Percentiles rank a stretch among this genome's conserved stretches.
Evolutionary conservation across 306 rosid species (phyloP).

Genomic region (Fragaria vesca): DNA sequence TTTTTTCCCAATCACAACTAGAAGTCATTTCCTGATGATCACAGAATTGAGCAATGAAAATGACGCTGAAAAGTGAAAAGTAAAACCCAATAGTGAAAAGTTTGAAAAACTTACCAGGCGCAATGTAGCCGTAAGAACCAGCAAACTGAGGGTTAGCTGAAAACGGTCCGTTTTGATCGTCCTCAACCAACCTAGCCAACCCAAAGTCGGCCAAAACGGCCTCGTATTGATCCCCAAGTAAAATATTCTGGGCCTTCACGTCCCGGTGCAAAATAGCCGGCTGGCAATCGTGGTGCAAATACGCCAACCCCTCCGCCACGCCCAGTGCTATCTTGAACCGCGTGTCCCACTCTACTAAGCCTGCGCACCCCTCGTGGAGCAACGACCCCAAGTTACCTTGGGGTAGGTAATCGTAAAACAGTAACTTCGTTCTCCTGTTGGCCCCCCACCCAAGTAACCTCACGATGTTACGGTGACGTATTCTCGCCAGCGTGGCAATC

Average conservation of each 20-base stretch:
- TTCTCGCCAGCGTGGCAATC: slow-evolving; percentile 71
- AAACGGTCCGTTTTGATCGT: slow-evolving; percentile 47
- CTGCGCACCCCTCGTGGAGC: slow-evolving; percentile 69
- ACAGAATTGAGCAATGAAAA: background rate
- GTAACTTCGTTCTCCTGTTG: slow-evolving; percentile 60
- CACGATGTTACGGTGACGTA: slow-evolving; percentile 89
- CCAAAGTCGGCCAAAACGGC: slow-evolving; percentile 94
- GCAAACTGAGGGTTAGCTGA: slow-evolving; percentile 74
- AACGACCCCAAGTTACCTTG: slow-evolving; percentile 62
- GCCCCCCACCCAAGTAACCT: slow-evolving; percentile 88
- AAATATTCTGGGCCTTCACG: slow-evolving; percentile 72
- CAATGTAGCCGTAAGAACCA: slow-evolving; percentile 93
- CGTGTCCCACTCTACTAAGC: slow-evolving; percentile 76
- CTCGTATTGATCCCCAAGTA: slow-evolving; percentile 70
- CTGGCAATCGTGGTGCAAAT: slow-evolving; percentile 86
- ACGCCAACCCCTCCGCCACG: slow-evolving; percentile 83
- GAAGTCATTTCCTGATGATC: background rate
- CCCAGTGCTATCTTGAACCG: slow-evolving; percentile 86
- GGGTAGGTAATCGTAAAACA: slow-evolving; percentile 66
- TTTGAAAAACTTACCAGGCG: slow-evolving; percentile 59
- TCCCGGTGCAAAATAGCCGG: slow-evolving; percentile 96
- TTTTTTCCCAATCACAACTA: background rate
- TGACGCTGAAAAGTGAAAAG: background rate
- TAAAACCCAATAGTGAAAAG: background rate
- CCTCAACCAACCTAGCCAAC: slow-evolving; percentile 77